phyloP scores from a whole-genome alignment of 2,329 filamentous ascomycete species.

The Periconia macrospinosa region DNA sequence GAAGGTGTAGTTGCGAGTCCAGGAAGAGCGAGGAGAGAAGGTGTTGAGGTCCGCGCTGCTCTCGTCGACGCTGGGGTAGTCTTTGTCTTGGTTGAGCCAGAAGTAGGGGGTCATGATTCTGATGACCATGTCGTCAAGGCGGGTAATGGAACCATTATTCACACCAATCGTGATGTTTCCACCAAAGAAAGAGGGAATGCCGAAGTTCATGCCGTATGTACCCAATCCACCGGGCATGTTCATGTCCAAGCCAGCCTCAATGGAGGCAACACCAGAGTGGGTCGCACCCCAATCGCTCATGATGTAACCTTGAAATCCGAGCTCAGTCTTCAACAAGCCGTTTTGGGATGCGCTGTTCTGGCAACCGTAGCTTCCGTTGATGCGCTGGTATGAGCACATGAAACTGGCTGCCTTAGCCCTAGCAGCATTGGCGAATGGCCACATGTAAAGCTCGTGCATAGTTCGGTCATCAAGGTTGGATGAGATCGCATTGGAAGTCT shows the following conservation, averaged over 20 bases:
- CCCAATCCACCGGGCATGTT: slow-evolving; percentile 44
- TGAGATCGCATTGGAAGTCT: slow-evolving; percentile 55
- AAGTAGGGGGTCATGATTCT: slow-evolving; percentile 52
- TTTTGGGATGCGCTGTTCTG: slow-evolving; percentile 48
- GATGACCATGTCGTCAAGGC: slow-evolving; percentile 52
- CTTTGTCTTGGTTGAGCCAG: slow-evolving; percentile 45
- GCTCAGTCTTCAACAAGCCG: slow-evolving; percentile 54
- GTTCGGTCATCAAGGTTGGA: slow-evolving; percentile 66
- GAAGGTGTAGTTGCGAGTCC: slow-evolving; percentile 39
- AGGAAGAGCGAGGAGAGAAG: slow-evolving; percentile 46
- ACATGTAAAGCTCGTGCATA: slow-evolving; percentile 55
- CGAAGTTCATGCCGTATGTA: slow-evolving; percentile 32
- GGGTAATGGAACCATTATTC: slow-evolving; percentile 45
- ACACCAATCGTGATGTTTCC: slow-evolving; percentile 41
- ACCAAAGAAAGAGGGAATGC: slow-evolving; percentile 31
- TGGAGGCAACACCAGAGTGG: slow-evolving; percentile 47
- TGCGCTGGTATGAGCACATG: slow-evolving; percentile 58
- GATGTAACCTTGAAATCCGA: slow-evolving; percentile 51
- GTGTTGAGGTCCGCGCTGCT: slow-evolving; percentile 32
- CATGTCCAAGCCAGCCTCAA: slow-evolving; percentile 55
- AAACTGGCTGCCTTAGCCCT: slow-evolving; percentile 59
- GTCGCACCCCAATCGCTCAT: slow-evolving; percentile 51
- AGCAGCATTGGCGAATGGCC: slow-evolving; percentile 62
- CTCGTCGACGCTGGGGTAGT: slow-evolving; percentile 43
- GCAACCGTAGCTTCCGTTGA: slow-evolving; percentile 37